phyloP scores from a whole-genome alignment of 75 land plant species.

The Chamaecyparis obtusa region DNA sequence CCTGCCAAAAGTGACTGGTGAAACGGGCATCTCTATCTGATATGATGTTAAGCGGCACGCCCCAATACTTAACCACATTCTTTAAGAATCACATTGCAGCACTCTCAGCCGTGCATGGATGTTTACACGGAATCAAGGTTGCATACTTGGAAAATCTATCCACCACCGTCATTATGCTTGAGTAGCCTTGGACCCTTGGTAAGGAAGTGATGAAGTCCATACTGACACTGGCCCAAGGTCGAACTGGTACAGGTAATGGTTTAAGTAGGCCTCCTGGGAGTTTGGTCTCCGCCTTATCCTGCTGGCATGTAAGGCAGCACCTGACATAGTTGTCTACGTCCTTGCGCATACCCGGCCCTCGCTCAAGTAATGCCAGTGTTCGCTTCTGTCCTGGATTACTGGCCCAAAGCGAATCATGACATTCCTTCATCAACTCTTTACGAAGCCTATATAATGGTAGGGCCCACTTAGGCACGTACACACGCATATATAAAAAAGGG shows the following conservation, averaged over 20 bases:
- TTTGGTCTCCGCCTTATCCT: neutral
- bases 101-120: neutral
- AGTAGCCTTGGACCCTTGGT: neutral
- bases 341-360: neutral
- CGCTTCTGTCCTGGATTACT: neutral
- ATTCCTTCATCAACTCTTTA: neutral
- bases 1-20: conserved; percentile 16
- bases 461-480: no score
- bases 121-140: conserved; percentile 9
- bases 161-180: conserved; percentile 7
- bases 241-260: neutral
- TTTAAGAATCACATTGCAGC: conserved; percentile 8
- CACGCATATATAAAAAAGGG: no score
- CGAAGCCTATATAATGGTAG: no score
- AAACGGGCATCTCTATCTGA: conserved; percentile 17
- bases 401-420: neutral
- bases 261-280: neutral
- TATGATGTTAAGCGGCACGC: neutral
- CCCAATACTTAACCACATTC: neutral
- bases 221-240: neutral
- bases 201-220: conserved; percentile 2
- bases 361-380: neutral
- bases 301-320: neutral
- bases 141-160: conserved; percentile 12
- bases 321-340: neutral